Conservation (phyloP, 164 flowering plant genomes). For the Stephania cephalantha region DNA sequence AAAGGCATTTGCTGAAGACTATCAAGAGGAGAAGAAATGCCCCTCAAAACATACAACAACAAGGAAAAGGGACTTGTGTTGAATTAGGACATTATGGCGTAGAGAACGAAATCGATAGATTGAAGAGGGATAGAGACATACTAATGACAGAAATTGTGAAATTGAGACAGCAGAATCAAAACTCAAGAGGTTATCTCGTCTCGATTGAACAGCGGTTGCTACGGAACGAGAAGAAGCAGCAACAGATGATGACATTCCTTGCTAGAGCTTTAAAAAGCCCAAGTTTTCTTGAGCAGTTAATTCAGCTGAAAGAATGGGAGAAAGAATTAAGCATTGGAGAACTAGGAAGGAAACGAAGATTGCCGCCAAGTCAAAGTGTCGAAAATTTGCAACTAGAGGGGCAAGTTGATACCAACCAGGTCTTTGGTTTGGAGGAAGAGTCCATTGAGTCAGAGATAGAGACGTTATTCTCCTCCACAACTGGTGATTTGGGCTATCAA, state of each 20-base stretch:
- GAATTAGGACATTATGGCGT: conserved; percentile 52
- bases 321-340: conserved; percentile 21
- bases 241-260: conserved; percentile 61
- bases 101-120: conserved; percentile 52
- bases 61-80: conserved; percentile 35
- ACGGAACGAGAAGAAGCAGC: conserved; percentile 52
- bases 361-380: conserved; percentile 31
- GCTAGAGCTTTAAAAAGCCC: conserved; percentile 56
- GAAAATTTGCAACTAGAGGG: conserved; percentile 30
- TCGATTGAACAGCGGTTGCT: conserved; percentile 45
- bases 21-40: conserved; percentile 60
- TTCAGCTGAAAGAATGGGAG: conserved; percentile 20
- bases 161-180: conserved; percentile 56
- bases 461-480: conserved; percentile 24
- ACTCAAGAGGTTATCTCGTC: conserved; percentile 27
- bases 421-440: neutral
- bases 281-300: conserved; percentile 38
- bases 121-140: conserved; percentile 48
- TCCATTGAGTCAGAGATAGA: conserved; percentile 30
- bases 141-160: conserved; percentile 50
- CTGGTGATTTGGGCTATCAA: conserved; percentile 26
- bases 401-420: too few relatives aligned
- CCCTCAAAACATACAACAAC: conserved; percentile 26
- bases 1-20: conserved; percentile 65
- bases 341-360: conserved; percentile 46